Conservation (phyloP, 108 stramenopile genomes). For the Discostella pseudostelligera region DNA sequence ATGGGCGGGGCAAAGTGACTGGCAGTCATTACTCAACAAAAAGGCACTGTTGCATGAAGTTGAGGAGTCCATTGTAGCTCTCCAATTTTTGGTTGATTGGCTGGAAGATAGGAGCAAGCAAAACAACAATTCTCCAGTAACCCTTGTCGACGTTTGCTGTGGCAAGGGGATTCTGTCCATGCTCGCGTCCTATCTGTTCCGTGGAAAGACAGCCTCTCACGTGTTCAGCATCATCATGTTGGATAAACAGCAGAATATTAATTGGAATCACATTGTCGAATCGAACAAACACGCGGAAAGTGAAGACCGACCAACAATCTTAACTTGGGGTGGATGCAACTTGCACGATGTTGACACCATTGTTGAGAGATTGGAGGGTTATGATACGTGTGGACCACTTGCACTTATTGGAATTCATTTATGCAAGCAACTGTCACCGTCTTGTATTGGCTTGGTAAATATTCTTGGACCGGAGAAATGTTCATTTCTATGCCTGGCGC, state of each 20-base stretch:
- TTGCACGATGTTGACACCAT: slow-evolving; percentile 65
- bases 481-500: slow-evolving; percentile 59
- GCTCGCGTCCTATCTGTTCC: slow-evolving; percentile 53
- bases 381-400: slow-evolving; percentile 28
- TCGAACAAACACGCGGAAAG: slow-evolving; percentile 38
- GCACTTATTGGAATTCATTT: slow-evolving; percentile 72
- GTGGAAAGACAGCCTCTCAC: slow-evolving; percentile 21
- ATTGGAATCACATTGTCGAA: slow-evolving; percentile 62
- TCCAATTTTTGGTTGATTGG: slow-evolving; percentile 46
- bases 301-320: slow-evolving; percentile 44
- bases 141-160: slow-evolving; percentile 59
- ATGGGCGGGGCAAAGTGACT: slow-evolving; percentile 44
- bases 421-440: slow-evolving; percentile 64
- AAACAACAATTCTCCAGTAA: slow-evolving; percentile 20
- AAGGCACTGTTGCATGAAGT: slow-evolving; percentile 49
- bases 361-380: slow-evolving; percentile 45
- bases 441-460: slow-evolving; percentile 62
- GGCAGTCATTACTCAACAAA: slow-evolving; percentile 59
- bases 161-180: slow-evolving; percentile 73
- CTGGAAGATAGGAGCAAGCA: slow-evolving; percentile 19
- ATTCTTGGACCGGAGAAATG: slow-evolving; percentile 49
- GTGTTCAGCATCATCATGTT: slow-evolving; percentile 57
- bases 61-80: slow-evolving; percentile 70
- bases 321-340: slow-evolving; percentile 60
- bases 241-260: slow-evolving; percentile 57